A percentile compares a stretch with the other conserved stretches of the same genome.
Evolutionary conservation across 2,329 filamentous ascomycete species (phyloP).

Genomic region (Periconia sp.): DNA sequence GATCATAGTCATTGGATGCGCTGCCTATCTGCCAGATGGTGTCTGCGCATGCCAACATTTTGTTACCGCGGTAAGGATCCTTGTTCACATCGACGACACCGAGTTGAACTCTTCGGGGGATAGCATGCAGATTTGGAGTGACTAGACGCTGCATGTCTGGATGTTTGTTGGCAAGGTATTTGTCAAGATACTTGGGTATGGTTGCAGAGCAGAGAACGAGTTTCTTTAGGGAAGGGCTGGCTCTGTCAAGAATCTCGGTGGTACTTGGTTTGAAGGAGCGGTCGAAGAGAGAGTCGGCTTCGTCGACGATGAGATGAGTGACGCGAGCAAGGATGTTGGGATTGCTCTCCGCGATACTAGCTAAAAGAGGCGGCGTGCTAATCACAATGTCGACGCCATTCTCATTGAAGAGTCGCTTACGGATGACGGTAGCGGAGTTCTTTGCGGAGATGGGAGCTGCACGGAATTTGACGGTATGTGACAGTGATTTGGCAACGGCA

Average conservation of each 20-base stretch:
- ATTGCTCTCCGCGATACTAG: constrained; percentile 85
- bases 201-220: constrained; percentile 94
- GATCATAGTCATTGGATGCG: constrained; percentile 59
- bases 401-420: constrained; percentile 80
- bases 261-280: constrained; percentile 88
- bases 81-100: constrained; percentile 90
- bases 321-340: constrained; percentile 94
- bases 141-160: constrained; percentile 85
- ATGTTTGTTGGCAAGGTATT: constrained; percentile 79
- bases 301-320: constrained; percentile 86
- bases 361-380: constrained; percentile 85
- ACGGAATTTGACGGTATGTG: constrained; percentile 86
- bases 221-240: constrained; percentile 80
- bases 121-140: constrained; percentile 94
- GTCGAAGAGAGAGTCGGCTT: constrained; percentile 95
- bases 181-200: constrained; percentile 88
- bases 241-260: constrained; percentile 79
- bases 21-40: constrained; percentile 93
- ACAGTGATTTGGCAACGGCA: constrained; percentile 77
- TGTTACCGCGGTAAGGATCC: constrained; percentile 93
- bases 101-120: constrained; percentile 91
- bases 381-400: constrained; percentile 84
- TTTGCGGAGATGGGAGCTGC: constrained; percentile 81
- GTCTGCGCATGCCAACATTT: constrained; percentile 90
- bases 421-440: constrained; percentile 78